Percentiles rank a stretch among this genome's conserved stretches.
Conservation (phyloP, 2,329 filamentous ascomycete species). For the Hypoxylon sp. region DNA sequence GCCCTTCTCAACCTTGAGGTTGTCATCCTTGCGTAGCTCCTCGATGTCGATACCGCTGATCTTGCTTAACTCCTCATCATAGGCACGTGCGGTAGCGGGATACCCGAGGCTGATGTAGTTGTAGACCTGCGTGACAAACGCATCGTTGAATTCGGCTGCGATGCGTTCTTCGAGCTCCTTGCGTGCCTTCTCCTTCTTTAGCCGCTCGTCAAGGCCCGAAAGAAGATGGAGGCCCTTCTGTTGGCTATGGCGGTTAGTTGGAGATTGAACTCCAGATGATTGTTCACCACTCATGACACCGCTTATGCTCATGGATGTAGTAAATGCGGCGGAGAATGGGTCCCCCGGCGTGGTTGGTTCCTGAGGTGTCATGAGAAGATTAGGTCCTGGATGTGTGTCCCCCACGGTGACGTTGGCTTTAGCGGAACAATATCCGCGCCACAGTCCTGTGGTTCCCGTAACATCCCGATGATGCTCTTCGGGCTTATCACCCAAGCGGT, state of each 20-base stretch:
- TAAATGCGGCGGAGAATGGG: slow-evolving; percentile 59
- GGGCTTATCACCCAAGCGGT: slow-evolving; percentile 56
- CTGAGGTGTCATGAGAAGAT: slow-evolving; percentile 65
- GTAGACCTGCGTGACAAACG: slow-evolving; percentile 94
- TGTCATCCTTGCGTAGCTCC: slow-evolving; percentile 79
- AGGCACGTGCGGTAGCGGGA: slow-evolving; percentile 84
- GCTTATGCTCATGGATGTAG: slow-evolving; percentile 56
- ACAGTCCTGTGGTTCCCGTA: slow-evolving; percentile 75
- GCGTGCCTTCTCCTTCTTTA: slow-evolving; percentile 63
- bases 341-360: slow-evolving; percentile 59
- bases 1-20: slow-evolving; percentile 70
- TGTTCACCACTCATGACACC: slow-evolving; percentile 62
- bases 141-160: slow-evolving; percentile 79
- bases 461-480: slow-evolving; percentile 67
- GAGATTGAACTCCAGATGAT: slow-evolving; percentile 48
- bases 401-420: slow-evolving; percentile 56
- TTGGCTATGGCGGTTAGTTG: slow-evolving; percentile 44
- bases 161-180: slow-evolving; percentile 68
- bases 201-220: slow-evolving; percentile 64
- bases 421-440: slow-evolving; percentile 78
- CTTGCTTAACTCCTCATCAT: slow-evolving; percentile 86
- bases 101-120: slow-evolving; percentile 96
- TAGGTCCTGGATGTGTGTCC: slow-evolving; percentile 60
- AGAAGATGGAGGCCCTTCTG: slow-evolving; percentile 64
- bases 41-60: slow-evolving; percentile 78